These are phyloP conservation scores for Aquanectria penicillioides DNA, from an alignment of 2,329 filamentous ascomycete species.

Conservation along the genomic window DNA sequence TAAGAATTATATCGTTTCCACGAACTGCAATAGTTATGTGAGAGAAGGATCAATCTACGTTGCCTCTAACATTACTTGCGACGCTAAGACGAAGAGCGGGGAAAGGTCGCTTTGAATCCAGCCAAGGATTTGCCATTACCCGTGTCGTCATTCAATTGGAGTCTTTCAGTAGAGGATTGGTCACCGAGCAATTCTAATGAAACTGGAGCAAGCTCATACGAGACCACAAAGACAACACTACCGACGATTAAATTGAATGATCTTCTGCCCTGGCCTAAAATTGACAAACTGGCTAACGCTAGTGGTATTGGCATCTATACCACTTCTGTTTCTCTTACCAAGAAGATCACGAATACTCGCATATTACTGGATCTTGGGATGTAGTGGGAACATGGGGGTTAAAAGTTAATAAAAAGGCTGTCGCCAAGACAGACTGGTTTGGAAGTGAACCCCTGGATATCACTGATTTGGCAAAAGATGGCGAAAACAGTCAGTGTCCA, in stretches of 20 bases:
- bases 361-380: neutral
- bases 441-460: neutral
- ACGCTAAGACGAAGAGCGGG: neutral
- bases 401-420: neutral
- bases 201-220: neutral
- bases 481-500: neutral
- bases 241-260: neutral
- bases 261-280: neutral
- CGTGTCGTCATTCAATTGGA: neutral
- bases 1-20: neutral
- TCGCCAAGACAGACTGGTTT: neutral
- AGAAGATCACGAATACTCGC: neutral
- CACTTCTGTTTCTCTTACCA: neutral
- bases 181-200: neutral
- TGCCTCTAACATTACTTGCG: neutral
- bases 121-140: neutral
- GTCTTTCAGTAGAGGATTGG: neutral
- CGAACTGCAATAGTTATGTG: neutral
- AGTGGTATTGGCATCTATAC: neutral
- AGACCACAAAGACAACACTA: neutral
- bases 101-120: neutral
- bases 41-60: neutral
- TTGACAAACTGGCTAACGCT: neutral
- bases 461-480: neutral
- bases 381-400: neutral